Conservation (phyloP, 345 rosid genomes). For the Brassica nigra region DNA sequence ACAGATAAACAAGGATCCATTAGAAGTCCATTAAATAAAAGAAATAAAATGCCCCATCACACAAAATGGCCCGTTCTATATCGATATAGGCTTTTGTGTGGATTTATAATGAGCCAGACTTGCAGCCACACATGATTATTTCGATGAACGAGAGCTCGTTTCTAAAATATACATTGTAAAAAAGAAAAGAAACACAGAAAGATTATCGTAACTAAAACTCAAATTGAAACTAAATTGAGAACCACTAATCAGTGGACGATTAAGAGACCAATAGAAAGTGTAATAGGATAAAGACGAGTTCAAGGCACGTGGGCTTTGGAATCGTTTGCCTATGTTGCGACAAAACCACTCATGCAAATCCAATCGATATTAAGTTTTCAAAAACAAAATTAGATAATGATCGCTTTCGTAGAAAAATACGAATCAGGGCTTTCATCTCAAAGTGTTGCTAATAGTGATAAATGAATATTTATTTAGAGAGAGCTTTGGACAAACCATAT, state of each 20-base stretch:
- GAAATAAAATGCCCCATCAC: background rate
- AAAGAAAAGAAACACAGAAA: background rate
- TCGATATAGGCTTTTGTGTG: background rate
- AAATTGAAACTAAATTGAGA: conserved; percentile 7
- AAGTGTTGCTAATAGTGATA: background rate
- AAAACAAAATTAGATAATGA: conserved; percentile 11
- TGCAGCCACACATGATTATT: background rate
- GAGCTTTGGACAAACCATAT: conserved; percentile 20
- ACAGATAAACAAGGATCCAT: background rate
- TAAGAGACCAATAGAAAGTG: conserved; percentile 29
- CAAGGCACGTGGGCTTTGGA: conserved; percentile 32
- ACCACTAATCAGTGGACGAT: conserved; percentile 27
- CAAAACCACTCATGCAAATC: conserved; percentile 26
- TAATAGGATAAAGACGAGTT: conserved; percentile 32
- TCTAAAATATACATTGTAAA: background rate
- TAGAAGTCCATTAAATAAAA: background rate
- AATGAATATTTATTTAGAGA: background rate
- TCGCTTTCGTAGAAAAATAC: conserved; percentile 10
- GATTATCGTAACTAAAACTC: background rate
- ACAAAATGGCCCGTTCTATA: background rate
- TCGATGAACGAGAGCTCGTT: background rate
- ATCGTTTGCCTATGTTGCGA: conserved; percentile 30
- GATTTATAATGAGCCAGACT: background rate
- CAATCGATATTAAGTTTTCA: conserved; percentile 19
- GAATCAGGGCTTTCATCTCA: conserved; percentile 22